phyloP scores from a whole-genome alignment of 768 basidiomycete species.

The Lactarius sanguifluus region DNA sequence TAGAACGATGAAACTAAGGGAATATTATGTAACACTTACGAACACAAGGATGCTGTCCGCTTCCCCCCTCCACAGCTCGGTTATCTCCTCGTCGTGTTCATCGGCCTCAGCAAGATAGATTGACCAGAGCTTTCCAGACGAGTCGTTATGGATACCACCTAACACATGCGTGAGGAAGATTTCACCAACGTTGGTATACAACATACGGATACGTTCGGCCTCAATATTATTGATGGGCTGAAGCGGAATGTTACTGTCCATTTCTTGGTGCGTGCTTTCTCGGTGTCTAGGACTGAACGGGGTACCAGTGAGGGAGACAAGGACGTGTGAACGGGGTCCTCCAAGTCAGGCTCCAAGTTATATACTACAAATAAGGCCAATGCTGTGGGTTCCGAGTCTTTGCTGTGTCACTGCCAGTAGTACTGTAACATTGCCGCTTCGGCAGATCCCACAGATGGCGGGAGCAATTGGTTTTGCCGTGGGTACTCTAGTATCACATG shows the following conservation, averaged over 20 bases:
- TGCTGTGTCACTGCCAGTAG: too few species aligned
- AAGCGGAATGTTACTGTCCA: neutral
- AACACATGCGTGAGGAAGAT: neutral
- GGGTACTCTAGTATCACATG: too few species aligned
- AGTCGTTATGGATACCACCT: neutral
- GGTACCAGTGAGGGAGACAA: neutral
- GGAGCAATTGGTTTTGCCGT: too few species aligned
- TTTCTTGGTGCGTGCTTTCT: neutral
- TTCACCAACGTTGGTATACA: neutral
- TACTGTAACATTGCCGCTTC: too few species aligned
- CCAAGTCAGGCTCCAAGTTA: too few species aligned
- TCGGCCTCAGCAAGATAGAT: neutral
- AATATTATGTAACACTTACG: neutral
- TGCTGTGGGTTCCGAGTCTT: too few species aligned
- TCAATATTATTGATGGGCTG: neutral
- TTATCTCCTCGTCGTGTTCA: neutral
- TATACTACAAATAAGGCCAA: too few species aligned
- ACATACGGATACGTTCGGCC: neutral
- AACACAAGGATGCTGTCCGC: conserved; percentile 4
- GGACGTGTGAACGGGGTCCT: neutral
- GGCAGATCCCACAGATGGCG: too few species aligned
- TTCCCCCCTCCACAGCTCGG: conserved; percentile 1
- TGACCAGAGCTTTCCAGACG: conserved; percentile 2
- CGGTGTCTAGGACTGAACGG: neutral
- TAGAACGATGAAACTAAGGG: neutral